phyloP scores from a whole-genome alignment of 2,329 filamentous ascomycete genomes.

The Graphilbum sp. region DNA sequence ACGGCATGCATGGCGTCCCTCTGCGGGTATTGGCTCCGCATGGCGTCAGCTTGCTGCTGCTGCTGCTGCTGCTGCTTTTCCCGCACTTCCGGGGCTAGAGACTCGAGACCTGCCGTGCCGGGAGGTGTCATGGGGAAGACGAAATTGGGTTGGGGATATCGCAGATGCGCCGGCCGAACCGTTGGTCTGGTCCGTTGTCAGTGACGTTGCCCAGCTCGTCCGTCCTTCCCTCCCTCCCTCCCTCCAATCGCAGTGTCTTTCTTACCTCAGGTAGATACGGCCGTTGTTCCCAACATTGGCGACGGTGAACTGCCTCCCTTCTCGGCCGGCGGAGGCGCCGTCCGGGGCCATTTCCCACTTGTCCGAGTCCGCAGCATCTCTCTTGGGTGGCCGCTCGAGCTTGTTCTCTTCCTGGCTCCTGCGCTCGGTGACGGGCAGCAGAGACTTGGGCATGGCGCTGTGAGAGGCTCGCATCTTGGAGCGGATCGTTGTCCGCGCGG shows the following conservation, averaged over 20 bases:
- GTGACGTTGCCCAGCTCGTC: too few relatives aligned
- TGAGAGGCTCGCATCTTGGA: conserved; percentile 14
- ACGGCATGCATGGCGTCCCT: conserved; percentile 12
- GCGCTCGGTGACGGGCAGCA: conserved; percentile 30
- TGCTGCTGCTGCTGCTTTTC: background rate
- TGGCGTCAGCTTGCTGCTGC: conserved; percentile 7
- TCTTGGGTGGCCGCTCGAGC: conserved; percentile 23
- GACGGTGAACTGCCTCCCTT: conserved; percentile 61
- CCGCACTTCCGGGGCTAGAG: conserved; percentile 18
- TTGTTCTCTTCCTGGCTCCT: conserved; percentile 24
- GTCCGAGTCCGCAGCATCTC: conserved; percentile 38
- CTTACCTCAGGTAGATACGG: conserved; percentile 63
- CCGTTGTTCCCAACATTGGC: conserved; percentile 73
- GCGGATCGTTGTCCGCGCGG: conserved; percentile 9
- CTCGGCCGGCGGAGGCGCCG: conserved; percentile 41
- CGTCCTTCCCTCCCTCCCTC: too few relatives aligned
- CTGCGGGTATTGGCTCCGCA: too few relatives aligned
- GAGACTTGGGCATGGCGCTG: conserved; percentile 17
- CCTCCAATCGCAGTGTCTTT: too few relatives aligned
- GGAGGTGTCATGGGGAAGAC: conserved; percentile 45
- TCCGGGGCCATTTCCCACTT: conserved; percentile 41
- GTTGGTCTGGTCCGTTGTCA: conserved; percentile 45
- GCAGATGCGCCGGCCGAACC: conserved; percentile 42
- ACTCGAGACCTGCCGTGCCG: conserved; percentile 38
- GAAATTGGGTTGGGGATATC: conserved; percentile 44